Evolutionary conservation across 2,329 filamentous ascomycete species (phyloP), one percentile per base, ranked within the genome.

Genomic region (Sclerotinia borealis): DNA sequence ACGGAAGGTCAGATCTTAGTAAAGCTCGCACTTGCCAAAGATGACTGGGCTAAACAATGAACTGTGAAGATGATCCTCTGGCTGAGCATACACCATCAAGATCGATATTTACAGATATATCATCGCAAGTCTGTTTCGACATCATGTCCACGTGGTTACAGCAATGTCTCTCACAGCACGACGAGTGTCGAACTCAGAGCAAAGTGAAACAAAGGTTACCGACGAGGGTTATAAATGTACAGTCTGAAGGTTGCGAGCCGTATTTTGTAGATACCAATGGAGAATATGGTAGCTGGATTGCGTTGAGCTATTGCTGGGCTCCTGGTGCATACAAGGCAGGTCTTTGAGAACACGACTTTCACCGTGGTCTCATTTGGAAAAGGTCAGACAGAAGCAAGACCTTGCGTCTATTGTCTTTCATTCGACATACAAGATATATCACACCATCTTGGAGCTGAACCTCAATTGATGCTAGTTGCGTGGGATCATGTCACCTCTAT

Each of bases 231-330:
- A 50, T n/a, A 13, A 27, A 50, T 34, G 27, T 50, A 6, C 27
- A 13, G 0, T 0, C 0, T 3, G 4, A 3, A 31, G 3, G 4
- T 1, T 0, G 3, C 2, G 9, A 50, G 17, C 27, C 48, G 0
- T n/a, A 29, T 3, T 50, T 50, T 27, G 0, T 50, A n/a, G 27
- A 50, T 2, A 50, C 17, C 0, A 31, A 13, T 31, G 4, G 27
- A 31, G n/a, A 1, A 13, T 0, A 11, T 31, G 27, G 27, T 6
- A 50, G 3, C 19, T 50, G 27, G 27, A 2, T 50, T 34, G 27
- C 48, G 0, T 50, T 34, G 27, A 50, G 25, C 1, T 50, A 50
- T 50, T 50, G 48, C 1, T 50, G 27, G 48, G 27, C 47, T 3
- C 17, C 47, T n/a, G 2, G 7, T 49, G 4, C 47, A 1, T 49